phyloP scores from a whole-genome alignment of 78 protist species.

The Dictyostelium brefeldianum region DNA sequence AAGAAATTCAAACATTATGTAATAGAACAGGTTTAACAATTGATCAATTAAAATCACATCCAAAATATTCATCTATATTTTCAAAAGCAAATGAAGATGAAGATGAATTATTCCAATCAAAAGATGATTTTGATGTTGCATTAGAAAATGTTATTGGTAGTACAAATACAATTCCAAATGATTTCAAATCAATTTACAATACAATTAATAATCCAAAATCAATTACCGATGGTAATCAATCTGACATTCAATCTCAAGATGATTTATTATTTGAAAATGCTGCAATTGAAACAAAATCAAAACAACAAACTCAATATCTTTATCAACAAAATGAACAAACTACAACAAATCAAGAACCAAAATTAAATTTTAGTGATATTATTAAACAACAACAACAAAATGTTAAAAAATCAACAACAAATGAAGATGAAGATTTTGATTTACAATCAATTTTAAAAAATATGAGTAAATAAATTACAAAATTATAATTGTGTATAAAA shows the following conservation, averaged over 20 bases:
- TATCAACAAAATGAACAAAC: not conserved
- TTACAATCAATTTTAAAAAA: slow-evolving; percentile 10
- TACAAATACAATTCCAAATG: not conserved
- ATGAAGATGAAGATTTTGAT: slow-evolving; percentile 14
- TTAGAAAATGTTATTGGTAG: not conserved
- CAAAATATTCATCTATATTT: not conserved
- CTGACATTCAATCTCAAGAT: too few relatives aligned
- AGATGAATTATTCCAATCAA: not conserved
- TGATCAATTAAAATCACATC: not conserved
- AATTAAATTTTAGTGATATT: not conserved
- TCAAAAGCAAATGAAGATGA: not conserved
- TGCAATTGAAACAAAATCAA: not conserved
- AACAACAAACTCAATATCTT: not conserved
- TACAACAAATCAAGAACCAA: not conserved
- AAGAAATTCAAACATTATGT: not conserved
- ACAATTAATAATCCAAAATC: not conserved
- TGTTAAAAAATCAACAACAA: not conserved
- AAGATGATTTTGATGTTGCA: not conserved
- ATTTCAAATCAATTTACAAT: not conserved
- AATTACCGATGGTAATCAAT: not conserved
- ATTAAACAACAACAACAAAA: not conserved
- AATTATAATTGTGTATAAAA: not conserved
- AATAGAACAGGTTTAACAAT: not conserved
- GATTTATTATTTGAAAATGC: not conserved
- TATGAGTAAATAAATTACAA: slow-evolving; percentile 13